phyloP scores from a whole-genome alignment of 2,329 filamentous ascomycete species.

The Dothidotthia symphoricarpi region DNA sequence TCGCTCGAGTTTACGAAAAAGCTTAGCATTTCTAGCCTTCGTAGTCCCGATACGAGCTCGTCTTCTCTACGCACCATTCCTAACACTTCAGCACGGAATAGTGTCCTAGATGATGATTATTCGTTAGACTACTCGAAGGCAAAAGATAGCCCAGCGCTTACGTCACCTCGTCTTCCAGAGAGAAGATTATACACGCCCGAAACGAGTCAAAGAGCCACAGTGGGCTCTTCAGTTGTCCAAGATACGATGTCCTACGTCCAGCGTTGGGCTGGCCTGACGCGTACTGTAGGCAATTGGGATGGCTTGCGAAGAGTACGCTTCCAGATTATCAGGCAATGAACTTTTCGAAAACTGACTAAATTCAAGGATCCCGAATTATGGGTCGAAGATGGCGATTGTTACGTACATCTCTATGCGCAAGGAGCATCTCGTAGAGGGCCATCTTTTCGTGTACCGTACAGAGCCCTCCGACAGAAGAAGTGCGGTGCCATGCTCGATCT shows the following conservation, averaged over 20 bases:
- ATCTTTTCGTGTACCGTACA: constrained; percentile 65
- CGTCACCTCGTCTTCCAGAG: background rate
- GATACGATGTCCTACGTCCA: constrained; percentile 30
- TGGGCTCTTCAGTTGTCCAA: constrained; percentile 15
- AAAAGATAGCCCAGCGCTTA: background rate
- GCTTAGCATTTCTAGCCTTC: background rate
- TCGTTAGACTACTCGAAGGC: constrained; percentile 2
- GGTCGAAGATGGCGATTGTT: constrained; percentile 65
- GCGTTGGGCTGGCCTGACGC: constrained; percentile 36
- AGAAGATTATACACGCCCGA: background rate
- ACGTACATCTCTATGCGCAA: constrained; percentile 65
- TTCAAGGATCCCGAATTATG: constrained; percentile 70
- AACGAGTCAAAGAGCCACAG: constrained; percentile 17
- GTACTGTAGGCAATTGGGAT: constrained; percentile 45
- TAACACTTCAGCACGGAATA: constrained; percentile 6
- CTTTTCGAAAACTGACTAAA: constrained; percentile 6
- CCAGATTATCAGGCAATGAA: background rate
- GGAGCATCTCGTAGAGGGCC: constrained; percentile 65
- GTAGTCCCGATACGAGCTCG: constrained; percentile 4
- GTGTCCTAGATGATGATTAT: constrained; percentile 4
- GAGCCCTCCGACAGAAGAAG: constrained; percentile 55
- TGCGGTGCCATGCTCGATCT: constrained; percentile 61
- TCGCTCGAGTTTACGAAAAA: constrained; percentile 1
- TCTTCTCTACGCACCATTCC: constrained; percentile 7
- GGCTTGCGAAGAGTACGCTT: constrained; percentile 46